Base-by-base conservation (phyloP, 2,329 filamentous ascomycete genomes). In the Calonectria crousiana region DNA sequence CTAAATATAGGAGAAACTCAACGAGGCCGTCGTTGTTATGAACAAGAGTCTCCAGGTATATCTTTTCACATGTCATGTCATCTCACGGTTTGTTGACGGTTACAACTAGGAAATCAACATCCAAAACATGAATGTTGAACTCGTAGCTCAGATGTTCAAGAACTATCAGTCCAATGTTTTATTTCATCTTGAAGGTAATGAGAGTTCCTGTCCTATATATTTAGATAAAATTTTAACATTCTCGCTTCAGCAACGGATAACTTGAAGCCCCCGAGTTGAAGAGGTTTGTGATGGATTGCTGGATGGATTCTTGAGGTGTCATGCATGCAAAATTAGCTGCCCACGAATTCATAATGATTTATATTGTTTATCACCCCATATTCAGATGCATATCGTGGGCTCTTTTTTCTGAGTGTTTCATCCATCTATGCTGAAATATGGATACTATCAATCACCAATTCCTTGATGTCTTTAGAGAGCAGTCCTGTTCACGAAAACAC, bases 131-230 rank as follows among this genome's bases (percentile, higher is more conserved):
- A 98, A 99, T 83, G 95, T 98, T 44, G 97, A 98, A 86, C 90
- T 98, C 3, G 97, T 98, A 6, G 96, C 96, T 0, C 96, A 98
- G 83, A 99, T 99, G 97, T 99, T 98, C 89, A 98, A 98, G 88
- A 99, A 98, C 86, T 99, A 99, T 84, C 96, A 98, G 84, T 98
- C 95, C 14, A 99, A 98, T 81, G 96, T 98, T 18, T 88, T 98
- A 8, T 98, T 99, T 84, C 97, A 99, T 81, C 90, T 99, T 8
- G 97, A 98, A 92, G 97, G 97, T 97, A 88, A 78, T 84, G 66
- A 47, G 52, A 32, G 20, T 41, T 23, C 16, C 1, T 26, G 28
- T 23, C 8, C 62, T 16, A 18, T 23, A 9, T 8, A 56, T 68
- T 18, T 26, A 2, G 8, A 26, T 41, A 20, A 69, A 69, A 71